Evolutionary conservation across 768 basidiomycete genomes (phyloP).

Genomic region (Cystofilobasidium bisporidii): DNA sequence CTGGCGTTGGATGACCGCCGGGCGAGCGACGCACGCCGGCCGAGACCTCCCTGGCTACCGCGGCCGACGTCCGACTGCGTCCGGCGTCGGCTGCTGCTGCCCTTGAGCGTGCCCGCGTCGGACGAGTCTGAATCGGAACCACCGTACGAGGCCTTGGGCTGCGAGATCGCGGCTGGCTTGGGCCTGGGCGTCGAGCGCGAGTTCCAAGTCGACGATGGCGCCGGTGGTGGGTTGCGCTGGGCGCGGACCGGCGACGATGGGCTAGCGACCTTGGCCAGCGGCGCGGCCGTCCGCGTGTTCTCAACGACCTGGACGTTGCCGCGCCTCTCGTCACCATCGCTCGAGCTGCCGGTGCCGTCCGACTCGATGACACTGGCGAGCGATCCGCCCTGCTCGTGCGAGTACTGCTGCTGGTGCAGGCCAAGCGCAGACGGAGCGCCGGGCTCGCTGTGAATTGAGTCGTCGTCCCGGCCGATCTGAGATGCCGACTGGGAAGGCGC

Average conservation of each 20-base stretch:
- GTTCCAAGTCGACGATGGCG: slow-evolving; percentile 25
- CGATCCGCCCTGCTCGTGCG: slow-evolving; percentile 2
- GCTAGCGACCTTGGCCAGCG: neutral
- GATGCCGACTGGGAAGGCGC: slow-evolving; percentile 28
- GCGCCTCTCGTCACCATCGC: slow-evolving; percentile 8
- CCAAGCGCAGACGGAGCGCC: slow-evolving; percentile 5
- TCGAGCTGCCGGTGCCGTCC: slow-evolving; percentile 20
- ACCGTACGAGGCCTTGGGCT: neutral
- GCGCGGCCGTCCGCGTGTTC: slow-evolving; percentile 15
- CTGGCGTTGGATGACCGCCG: slow-evolving; percentile 4
- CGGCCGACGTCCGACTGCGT: slow-evolving; percentile 26
- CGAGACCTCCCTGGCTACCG: neutral
- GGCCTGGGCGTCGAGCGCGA: neutral
- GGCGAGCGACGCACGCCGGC: neutral
- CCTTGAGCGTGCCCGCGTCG: slow-evolving; percentile 22
- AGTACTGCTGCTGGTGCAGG: slow-evolving; percentile 9
- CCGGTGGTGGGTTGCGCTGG: slow-evolving; percentile 18
- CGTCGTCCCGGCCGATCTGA: slow-evolving; percentile 25
- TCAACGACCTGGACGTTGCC: slow-evolving; percentile 17
- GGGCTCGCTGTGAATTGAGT: slow-evolving; percentile 8
- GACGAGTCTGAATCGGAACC: slow-evolving; percentile 23
- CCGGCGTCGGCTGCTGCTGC: neutral
- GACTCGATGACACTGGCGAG: slow-evolving; percentile 25
- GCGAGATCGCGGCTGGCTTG: neutral
- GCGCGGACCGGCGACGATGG: neutral